A percentile compares a stretch with the other conserved stretches of the same genome.
Evolutionary conservation across 208 protist genomes (phyloP).

Genomic region (Wallacemonas collosoma): DNA sequence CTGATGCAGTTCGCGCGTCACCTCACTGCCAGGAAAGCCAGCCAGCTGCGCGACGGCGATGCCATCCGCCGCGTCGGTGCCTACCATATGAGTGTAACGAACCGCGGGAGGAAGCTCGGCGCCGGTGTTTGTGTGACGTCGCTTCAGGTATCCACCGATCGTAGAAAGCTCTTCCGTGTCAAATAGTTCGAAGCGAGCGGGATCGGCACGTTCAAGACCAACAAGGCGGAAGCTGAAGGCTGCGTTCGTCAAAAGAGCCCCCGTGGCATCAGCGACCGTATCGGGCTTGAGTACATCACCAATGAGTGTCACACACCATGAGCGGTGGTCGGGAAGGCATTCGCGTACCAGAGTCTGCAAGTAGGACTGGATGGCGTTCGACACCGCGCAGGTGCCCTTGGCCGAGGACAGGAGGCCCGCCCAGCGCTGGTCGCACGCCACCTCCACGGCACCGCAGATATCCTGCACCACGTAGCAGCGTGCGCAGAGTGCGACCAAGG

Average conservation of each 20-base stretch:
- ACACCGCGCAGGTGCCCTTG: constrained; percentile 10
- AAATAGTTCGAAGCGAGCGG: constrained; percentile 53
- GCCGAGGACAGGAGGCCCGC: constrained; percentile 1
- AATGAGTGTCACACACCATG: constrained; percentile 26
- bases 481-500: constrained; percentile 36
- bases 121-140: constrained; percentile 22
- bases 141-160: constrained; percentile 38
- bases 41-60: neutral
- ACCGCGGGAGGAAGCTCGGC: constrained; percentile 39
- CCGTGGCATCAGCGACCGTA: constrained; percentile 12
- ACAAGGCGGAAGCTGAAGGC: constrained; percentile 52
- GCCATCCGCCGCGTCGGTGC: neutral
- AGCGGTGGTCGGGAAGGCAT: constrained; percentile 9
- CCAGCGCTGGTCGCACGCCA: constrained; percentile 44
- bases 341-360: constrained; percentile 6
- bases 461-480: constrained; percentile 52
- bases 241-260: constrained; percentile 5
- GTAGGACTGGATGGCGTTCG: constrained; percentile 11
- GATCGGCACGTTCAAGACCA: constrained; percentile 49
- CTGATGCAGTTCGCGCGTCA: constrained; percentile 8
- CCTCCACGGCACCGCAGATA: constrained; percentile 61
- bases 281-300: constrained; percentile 33
- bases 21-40: constrained; percentile 9
- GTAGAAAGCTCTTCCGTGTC: constrained; percentile 47
- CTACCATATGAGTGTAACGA: constrained; percentile 29